Percentiles rank a stretch among this genome's conserved stretches.
phyloP scores from a whole-genome alignment of 2,329 filamentous ascomycete genomes.

The Neonectria punicea region DNA sequence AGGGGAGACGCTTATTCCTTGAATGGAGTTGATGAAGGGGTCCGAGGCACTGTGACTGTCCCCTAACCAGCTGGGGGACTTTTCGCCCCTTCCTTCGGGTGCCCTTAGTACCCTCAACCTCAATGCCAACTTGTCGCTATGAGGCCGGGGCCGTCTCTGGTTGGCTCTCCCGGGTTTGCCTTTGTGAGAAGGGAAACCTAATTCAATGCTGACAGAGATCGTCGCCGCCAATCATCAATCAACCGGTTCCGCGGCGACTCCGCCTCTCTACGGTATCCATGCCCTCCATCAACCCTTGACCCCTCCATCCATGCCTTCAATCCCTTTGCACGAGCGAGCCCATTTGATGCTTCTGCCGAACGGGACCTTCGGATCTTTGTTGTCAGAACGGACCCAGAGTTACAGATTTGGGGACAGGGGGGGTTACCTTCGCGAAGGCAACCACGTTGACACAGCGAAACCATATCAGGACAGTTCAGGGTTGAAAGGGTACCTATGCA shows the following conservation, averaged over 20 bases:
- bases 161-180: slow-evolving; percentile 4
- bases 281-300: background rate
- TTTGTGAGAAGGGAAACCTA: slow-evolving; percentile 18
- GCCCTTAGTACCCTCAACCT: background rate
- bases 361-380: slow-evolving; percentile 19
- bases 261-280: background rate
- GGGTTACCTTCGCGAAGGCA: slow-evolving; percentile 6
- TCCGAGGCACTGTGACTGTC: background rate
- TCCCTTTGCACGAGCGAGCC: background rate
- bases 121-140: slow-evolving; percentile 16
- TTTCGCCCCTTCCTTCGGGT: background rate
- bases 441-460: slow-evolving; percentile 11
- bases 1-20: background rate
- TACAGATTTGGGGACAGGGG: slow-evolving; percentile 9
- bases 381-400: background rate
- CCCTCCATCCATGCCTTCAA: slow-evolving; percentile 10
- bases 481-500: background rate
- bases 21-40: background rate
- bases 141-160: slow-evolving; percentile 1
- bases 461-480: background rate
- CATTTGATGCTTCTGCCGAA: slow-evolving; percentile 4
- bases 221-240: slow-evolving; percentile 2
- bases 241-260: slow-evolving; percentile 2
- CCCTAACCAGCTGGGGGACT: slow-evolving; percentile 3
- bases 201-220: slow-evolving; percentile 8